These are phyloP conservation scores for Colletotrichum scovillei DNA, from an alignment of 2,329 filamentous ascomycete genomes.

Conservation along the genomic window DNA sequence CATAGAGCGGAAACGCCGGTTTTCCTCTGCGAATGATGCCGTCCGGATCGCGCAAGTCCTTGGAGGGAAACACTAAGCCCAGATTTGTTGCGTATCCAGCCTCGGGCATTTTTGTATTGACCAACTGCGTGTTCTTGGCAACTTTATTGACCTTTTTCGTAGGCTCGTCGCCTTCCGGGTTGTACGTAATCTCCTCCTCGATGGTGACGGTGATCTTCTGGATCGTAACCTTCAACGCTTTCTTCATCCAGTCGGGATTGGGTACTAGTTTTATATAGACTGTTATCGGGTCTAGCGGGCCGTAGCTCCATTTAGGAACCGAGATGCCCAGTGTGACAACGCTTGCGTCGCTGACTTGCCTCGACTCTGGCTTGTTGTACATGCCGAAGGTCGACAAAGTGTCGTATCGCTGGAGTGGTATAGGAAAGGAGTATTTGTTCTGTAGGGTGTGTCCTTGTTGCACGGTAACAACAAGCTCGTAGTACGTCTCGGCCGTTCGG, in stretches of 20 bases:
- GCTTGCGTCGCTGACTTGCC: slow-evolving; percentile 87
- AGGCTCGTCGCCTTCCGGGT: slow-evolving; percentile 96
- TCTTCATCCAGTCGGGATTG: slow-evolving; percentile 90
- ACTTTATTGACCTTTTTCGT: slow-evolving; percentile 89
- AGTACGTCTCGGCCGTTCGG: slow-evolving; percentile 95
- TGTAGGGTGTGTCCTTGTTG: slow-evolving; percentile 90
- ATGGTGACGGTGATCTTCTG: slow-evolving; percentile 93
- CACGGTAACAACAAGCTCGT: slow-evolving; percentile 95
- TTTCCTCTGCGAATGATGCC: slow-evolving; percentile 89
- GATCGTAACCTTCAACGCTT: slow-evolving; percentile 92
- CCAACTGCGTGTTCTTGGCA: slow-evolving; percentile 82
- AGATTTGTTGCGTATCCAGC: slow-evolving; percentile 94
- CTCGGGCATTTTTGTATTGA: slow-evolving; percentile 89
- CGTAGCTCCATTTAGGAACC: slow-evolving; percentile 95
- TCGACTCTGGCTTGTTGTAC: slow-evolving; percentile 96
- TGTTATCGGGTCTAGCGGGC: slow-evolving; percentile 92
- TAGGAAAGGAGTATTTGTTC: slow-evolving; percentile 90
- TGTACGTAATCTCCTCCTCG: slow-evolving; percentile 98
- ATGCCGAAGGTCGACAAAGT: slow-evolving; percentile 98
- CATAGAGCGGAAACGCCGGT: slow-evolving; percentile 88
- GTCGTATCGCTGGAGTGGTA: slow-evolving; percentile 93
- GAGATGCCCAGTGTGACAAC: slow-evolving; percentile 92
- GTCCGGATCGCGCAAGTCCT: slow-evolving; percentile 87
- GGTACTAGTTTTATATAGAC: slow-evolving; percentile 96
- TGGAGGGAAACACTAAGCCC: slow-evolving; percentile 89